Conservation (phyloP, 2,329 filamentous ascomycete species). For the Camptophora hylomeconis region DNA sequence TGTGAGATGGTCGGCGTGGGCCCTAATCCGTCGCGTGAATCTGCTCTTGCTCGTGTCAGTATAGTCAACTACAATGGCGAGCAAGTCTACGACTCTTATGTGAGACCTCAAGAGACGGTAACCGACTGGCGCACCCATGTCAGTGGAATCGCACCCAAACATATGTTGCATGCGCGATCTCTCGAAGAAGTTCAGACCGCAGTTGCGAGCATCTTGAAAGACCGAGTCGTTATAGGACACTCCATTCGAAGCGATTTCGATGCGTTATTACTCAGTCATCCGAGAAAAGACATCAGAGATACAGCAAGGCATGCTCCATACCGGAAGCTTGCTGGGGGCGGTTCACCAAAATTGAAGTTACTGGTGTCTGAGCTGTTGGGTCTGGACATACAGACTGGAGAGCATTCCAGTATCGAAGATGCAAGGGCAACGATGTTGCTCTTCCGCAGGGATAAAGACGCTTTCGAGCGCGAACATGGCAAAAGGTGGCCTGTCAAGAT, state of each 20-base stretch:
- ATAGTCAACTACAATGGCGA: conserved; percentile 87
- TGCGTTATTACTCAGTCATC: conserved; percentile 66
- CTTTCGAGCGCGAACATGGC: conserved; percentile 70
- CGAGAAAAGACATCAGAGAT: conserved; percentile 66
- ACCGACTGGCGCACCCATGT: conserved; percentile 84
- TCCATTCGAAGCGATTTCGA: conserved; percentile 66
- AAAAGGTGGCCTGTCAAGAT: too few species aligned
- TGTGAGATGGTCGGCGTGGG: conserved; percentile 95
- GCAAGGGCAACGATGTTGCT: conserved; percentile 82
- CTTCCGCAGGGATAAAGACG: conserved; percentile 69
- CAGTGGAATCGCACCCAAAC: conserved; percentile 64
- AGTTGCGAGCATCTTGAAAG: conserved; percentile 55
- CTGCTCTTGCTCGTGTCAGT: conserved; percentile 73
- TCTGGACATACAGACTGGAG: conserved; percentile 45
- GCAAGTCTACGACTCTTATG: conserved; percentile 89
- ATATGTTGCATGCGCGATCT: conserved; percentile 55
- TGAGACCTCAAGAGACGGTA: conserved; percentile 62
- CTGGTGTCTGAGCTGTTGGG: conserved; percentile 45
- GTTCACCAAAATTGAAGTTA: conserved; percentile 40
- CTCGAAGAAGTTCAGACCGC: conserved; percentile 68
- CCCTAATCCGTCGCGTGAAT: conserved; percentile 48
- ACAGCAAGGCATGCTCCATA: conserved; percentile 69
- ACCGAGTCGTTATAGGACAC: conserved; percentile 68
- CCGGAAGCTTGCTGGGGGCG: conserved; percentile 42
- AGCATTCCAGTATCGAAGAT: conserved; percentile 57